A percentile compares a stretch with the other conserved stretches of the same genome.
Conservation (phyloP, 2,329 filamentous ascomycete genomes). For the Fusarium sp. region DNA sequence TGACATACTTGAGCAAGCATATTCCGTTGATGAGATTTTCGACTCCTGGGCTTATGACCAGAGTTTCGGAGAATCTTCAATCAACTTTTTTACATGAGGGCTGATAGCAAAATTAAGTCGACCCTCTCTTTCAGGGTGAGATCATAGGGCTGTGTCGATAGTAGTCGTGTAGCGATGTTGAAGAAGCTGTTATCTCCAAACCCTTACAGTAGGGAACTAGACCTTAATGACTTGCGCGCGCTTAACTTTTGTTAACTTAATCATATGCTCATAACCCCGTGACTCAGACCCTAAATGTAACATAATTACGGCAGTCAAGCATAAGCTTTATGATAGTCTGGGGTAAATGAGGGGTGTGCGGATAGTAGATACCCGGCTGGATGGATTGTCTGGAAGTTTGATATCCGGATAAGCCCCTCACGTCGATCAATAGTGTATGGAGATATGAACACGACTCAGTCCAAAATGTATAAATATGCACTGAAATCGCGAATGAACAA, state of each 20-base stretch:
- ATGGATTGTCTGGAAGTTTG: constrained; percentile 1
- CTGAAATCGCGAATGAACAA: background rate
- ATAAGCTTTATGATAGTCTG: background rate
- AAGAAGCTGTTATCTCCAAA: too few species aligned
- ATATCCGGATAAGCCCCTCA: constrained; percentile 6
- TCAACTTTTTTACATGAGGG: constrained; percentile 30
- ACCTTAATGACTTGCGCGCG: too few species aligned
- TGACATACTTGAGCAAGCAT: background rate
- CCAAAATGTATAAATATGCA: background rate
- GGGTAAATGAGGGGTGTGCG: background rate
- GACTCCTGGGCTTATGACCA: constrained; percentile 39
- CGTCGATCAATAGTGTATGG: rapidly evolving
- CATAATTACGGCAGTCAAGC: background rate
- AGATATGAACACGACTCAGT: too few species aligned
- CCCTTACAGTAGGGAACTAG: too few species aligned
- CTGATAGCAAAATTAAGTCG: background rate
- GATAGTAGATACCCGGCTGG: background rate
- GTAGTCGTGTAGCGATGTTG: too few species aligned
- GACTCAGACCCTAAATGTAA: background rate
- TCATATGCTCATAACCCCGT: background rate
- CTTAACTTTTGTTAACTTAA: too few species aligned
- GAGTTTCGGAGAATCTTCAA: constrained; percentile 22
- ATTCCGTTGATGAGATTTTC: constrained; percentile 37
- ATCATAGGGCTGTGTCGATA: too few species aligned
- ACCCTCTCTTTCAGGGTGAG: too few species aligned